These are phyloP conservation scores for Aaosphaeria pasadenensis DNA, from an alignment of 2,329 filamentous ascomycete species.

Conservation along the genomic window DNA sequence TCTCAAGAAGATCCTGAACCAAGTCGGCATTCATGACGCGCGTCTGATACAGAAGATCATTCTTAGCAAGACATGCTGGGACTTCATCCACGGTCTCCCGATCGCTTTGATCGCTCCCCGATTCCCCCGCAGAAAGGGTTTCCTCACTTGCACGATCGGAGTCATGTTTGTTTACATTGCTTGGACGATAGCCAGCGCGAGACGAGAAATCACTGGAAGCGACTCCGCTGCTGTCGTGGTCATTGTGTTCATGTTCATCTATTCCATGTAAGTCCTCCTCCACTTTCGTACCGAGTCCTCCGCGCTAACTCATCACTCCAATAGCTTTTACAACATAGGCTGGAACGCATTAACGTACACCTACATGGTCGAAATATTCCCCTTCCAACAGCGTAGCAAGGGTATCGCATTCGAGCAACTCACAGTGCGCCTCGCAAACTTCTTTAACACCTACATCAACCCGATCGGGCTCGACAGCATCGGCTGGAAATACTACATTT, in stretches of 20 bases:
- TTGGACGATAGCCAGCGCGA: constrained; percentile 46
- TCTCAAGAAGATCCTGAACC: constrained; percentile 29
- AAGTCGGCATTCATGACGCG: constrained; percentile 35
- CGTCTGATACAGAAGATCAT: constrained; percentile 33
- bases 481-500: constrained; percentile 54
- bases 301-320: constrained; percentile 10
- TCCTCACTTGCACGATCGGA: constrained; percentile 48
- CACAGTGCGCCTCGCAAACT: constrained; percentile 49
- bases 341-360: constrained; percentile 66
- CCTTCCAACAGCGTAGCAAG: constrained; percentile 55
- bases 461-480: constrained; percentile 58
- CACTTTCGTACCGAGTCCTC: constrained; percentile 48
- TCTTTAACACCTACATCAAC: constrained; percentile 51
- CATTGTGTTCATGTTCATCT: constrained; percentile 1
- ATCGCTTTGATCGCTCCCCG: constrained; percentile 41
- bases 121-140: constrained; percentile 44
- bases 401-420: constrained; percentile 59
- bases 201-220: neutral
- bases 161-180: constrained; percentile 55
- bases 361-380: constrained; percentile 59
- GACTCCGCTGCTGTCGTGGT: neutral
- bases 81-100: constrained; percentile 36
- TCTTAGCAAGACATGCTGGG: constrained; percentile 41
- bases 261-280: constrained; percentile 43
- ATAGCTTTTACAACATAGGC: constrained; percentile 57